phyloP scores from a whole-genome alignment of 148 eudicot genomes.

The Linanthus parryae region DNA sequence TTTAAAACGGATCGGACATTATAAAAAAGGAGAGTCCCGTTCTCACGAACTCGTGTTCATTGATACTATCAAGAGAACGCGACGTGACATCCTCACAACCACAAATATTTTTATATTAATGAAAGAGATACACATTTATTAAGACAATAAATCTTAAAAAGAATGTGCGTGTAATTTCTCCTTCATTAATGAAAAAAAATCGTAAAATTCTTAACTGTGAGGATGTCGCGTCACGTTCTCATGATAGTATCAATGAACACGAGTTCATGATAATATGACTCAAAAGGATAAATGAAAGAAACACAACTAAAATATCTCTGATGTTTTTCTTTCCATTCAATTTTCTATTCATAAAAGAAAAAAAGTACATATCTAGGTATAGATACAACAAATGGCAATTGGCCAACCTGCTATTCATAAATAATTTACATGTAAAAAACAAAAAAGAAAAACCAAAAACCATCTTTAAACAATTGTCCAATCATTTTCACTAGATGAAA shows the following conservation, averaged over 20 bases:
- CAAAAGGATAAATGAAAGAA: background rate
- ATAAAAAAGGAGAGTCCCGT: too few relatives aligned
- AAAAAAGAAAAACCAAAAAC: background rate
- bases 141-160: too few relatives aligned
- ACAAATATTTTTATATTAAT: too few relatives aligned
- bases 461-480: slow-evolving; percentile 40
- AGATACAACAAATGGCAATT: background rate
- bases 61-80: too few relatives aligned
- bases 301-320: too few relatives aligned
- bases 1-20: too few relatives aligned
- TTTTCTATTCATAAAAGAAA: slow-evolving; percentile 5
- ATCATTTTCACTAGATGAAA: slow-evolving; percentile 37
- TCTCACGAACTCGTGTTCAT: too few relatives aligned
- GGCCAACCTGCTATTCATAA: slow-evolving; percentile 1
- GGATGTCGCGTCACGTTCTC: background rate
- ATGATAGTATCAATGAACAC: background rate
- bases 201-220: too few relatives aligned
- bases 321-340: slow-evolving; percentile 3
- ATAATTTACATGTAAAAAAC: slow-evolving; percentile 14
- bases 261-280: background rate
- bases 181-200: too few relatives aligned
- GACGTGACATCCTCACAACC: too few relatives aligned
- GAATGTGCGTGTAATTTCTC: too few relatives aligned
- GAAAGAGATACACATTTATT: too few relatives aligned
- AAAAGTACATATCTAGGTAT: slow-evolving; percentile 17